Conservation (phyloP, 2,329 filamentous ascomycete genomes). For the Dactylellina sp. region DNA sequence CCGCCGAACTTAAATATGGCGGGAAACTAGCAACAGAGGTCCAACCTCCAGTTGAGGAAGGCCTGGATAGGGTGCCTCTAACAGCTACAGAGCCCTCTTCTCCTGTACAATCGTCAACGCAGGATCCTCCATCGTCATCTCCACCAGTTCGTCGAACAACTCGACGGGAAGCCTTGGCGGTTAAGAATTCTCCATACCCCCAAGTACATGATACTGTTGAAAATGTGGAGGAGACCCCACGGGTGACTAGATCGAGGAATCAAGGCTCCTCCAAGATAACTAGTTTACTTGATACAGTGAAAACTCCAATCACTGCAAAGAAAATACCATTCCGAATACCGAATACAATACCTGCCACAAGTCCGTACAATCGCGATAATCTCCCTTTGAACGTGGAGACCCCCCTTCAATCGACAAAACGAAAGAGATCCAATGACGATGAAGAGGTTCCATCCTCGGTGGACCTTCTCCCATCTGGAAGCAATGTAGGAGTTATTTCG, state of each 20-base stretch:
- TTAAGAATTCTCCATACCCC: conserved; percentile 8
- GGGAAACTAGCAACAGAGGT: too few relatives aligned
- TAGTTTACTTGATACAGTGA: conserved; percentile 1
- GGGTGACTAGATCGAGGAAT: not conserved
- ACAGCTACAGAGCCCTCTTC: not conserved
- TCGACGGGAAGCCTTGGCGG: conserved; percentile 6
- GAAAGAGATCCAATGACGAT: conserved; percentile 9
- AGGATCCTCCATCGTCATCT: conserved; percentile 25
- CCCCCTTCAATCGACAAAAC: conserved; percentile 9
- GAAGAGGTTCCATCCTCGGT: not conserved
- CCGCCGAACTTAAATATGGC: not conserved
- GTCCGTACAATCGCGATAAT: conserved; percentile 35
- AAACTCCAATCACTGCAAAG: conserved; percentile 24
- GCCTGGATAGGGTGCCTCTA: not conserved
- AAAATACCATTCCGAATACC: conserved; percentile 25
- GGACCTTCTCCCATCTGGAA: not conserved
- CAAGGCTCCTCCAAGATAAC: conserved; percentile 2
- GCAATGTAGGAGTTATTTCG: not conserved
- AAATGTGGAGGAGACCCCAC: conserved; percentile 7
- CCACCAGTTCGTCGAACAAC: conserved; percentile 17
- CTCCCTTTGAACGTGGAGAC: conserved; percentile 20
- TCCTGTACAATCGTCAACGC: not conserved
- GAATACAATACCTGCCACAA: conserved; percentile 32
- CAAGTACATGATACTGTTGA: not conserved
- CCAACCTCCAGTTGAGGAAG: not conserved